Evolutionary conservation across 805 yeast genomes (phyloP).

Genomic region (Wickerhamiella shivajii): DNA sequence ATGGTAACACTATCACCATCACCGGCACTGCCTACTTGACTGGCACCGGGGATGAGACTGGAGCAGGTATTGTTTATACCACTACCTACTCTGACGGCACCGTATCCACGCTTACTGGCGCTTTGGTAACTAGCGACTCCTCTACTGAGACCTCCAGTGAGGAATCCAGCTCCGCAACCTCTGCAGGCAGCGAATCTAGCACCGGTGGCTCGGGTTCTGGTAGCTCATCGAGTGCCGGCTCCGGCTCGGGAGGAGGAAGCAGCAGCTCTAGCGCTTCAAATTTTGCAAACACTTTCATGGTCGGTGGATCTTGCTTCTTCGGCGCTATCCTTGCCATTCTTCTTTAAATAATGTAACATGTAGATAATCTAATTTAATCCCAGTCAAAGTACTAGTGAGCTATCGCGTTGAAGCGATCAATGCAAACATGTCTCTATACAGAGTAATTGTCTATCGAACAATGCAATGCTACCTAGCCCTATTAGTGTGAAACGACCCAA

Average conservation of each 20-base stretch:
- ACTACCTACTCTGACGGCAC: no score
- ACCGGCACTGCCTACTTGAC: no score
- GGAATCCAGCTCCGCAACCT: conserved; percentile 1
- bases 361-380: background rate
- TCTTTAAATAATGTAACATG: background rate
- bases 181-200: background rate
- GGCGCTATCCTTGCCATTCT: conserved; percentile 6
- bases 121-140: background rate
- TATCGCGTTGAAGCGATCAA: no score
- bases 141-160: conserved; percentile 1
- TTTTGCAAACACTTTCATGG: conserved; percentile 2
- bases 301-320: conserved; percentile 5
- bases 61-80: no score
- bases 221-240: conserved; percentile 3
- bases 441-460: background rate
- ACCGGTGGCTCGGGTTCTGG: conserved; percentile 1
- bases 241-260: conserved; percentile 2
- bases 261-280: conserved; percentile 1
- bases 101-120: no score
- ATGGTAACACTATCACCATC: no score
- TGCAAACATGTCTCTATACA: background rate
- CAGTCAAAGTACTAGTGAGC: no score
- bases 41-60: no score
- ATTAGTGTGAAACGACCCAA: background rate
- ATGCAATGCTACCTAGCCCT: background rate